Base-by-base conservation (phyloP, 768 basidiomycete genomes). In the Auricularia auricula-judae region DNA sequence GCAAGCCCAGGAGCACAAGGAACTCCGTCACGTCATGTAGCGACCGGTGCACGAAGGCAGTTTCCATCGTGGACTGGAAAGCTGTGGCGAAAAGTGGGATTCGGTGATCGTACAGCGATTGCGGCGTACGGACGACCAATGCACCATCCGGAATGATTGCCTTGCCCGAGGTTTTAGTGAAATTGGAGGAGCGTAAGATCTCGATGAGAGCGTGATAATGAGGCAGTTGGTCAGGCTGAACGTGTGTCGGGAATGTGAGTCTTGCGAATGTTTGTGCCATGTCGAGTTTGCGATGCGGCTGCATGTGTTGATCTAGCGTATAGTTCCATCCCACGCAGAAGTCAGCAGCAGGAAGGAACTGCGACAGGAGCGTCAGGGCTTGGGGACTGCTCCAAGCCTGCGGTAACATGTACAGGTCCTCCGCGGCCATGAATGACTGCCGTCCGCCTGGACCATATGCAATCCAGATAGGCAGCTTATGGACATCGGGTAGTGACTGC, bases 301-400 rank as follows among this genome's bases (percentile, higher is more conserved):
- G 39, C 39, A 42, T 8, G 39, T 8, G 39, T 42, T 42, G 39
- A 14, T 42, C 39, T 14, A 42, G 39, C 39, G 73, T 73, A 3
- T 72, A 73, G 67, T 81, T 80, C 56, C 78, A 73, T 5, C 79
- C 75, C 42, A 81, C 76, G 34, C 75, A 73, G 47, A 18, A 51
- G 5, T 4, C 18, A 8, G 18, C 7, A 18, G 47, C 11, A 5
- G 47, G 21, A 21, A 51, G 8, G 21, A 51, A 51, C 18, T 18
- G 47, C 14, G 47, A 18, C 4, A 51, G 18, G 47, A 21, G 11
- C 5, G 18, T 5, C 4, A 51, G 18, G 5, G 47, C 14, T 18
- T 51, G 11, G 5, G 11, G 18, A 5, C 18, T 18, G 47, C 47
- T 51, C 47, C 47, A 51, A 8, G 16, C 5, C 18, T 16, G 47